Base-by-base conservation (phyloP, 208 protist genomes). In the Leptomonas pyrrhocoris region DNA sequence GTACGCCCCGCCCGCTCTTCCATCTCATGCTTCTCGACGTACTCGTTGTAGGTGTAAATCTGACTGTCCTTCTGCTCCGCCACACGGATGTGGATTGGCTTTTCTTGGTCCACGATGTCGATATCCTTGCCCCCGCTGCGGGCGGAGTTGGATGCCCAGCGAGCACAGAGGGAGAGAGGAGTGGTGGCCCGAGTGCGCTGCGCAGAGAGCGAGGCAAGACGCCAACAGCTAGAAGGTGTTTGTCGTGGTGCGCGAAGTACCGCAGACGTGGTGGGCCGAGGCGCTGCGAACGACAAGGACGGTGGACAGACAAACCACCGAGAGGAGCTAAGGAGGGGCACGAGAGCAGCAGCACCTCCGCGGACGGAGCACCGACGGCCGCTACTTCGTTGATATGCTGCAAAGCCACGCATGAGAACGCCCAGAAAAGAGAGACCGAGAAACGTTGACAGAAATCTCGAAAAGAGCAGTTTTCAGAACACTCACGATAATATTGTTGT, bases 11-110 rank as follows among this genome's bases (percentile, higher is more conserved):
- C 79, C 19, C 78, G 75, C 49, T 85, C 60, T 51, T 85, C 78
- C 38, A 69, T 58, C 69, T 92, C 89, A 13, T 92, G 77, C 57
- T 79, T 74, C 59, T 94, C 89, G 6, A 94, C 69, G 74, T 92
- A 94, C 63, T 94, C 86, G 48, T 83, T 87, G 67, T 90, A 83
- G 28, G 86, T 92, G 70, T 88, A 94, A 18, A 94, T 89, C 61
- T 90, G 89, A 23, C 73, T 83, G 60, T 91, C 88, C 58, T 85
- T 89, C 53, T 84, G 64, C 77, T 94, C 85, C 13, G 85, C 88
- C 8, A 91, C 83, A 18, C 81, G 88, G 34, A 90, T 94, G 67
- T 90, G 81, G 34, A 88, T 71, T 4, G 85, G 80, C 77, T 94
- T 94, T 38, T 75, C 60, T 66, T 80, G 61, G 40, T 89, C 80